phyloP scores from a whole-genome alignment of 2,329 filamentous ascomycete species.

The Podosphaera fusca region DNA sequence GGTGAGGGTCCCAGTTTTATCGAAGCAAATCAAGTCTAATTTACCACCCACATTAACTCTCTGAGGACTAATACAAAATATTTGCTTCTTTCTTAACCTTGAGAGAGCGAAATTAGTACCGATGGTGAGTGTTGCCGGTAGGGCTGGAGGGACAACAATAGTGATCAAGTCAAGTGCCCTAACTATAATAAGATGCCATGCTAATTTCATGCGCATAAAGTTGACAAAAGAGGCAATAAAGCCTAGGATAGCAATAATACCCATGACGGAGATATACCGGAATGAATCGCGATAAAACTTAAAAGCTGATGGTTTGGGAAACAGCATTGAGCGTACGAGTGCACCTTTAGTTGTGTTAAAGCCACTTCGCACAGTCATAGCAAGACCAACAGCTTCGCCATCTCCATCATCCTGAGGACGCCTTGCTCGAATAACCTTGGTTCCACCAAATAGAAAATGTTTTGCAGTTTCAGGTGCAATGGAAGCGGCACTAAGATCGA shows the following conservation, averaged over 20 bases:
- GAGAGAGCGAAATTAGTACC: conserved; percentile 86
- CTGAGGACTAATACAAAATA: conserved; percentile 95
- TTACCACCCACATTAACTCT: conserved; percentile 93
- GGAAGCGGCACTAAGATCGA: conserved; percentile 61
- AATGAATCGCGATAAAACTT: conserved; percentile 98
- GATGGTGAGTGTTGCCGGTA: conserved; percentile 87
- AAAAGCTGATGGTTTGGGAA: conserved; percentile 94
- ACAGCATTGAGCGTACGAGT: conserved; percentile 89
- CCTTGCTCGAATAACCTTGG: conserved; percentile 78
- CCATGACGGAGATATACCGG: conserved; percentile 95
- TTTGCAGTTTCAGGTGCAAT: conserved; percentile 65
- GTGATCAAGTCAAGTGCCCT: conserved; percentile 88
- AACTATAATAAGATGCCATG: conserved; percentile 78
- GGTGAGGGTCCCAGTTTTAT: conserved; percentile 95
- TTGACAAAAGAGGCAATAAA: conserved; percentile 86
- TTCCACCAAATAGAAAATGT: conserved; percentile 84
- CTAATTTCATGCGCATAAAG: conserved; percentile 62
- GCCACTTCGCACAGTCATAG: conserved; percentile 78
- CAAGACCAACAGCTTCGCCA: conserved; percentile 74
- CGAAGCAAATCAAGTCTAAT: conserved; percentile 87
- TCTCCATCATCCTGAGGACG: conserved; percentile 68
- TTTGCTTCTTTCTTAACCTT: conserved; percentile 66
- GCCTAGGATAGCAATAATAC: conserved; percentile 56
- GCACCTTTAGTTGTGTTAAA: conserved; percentile 97
- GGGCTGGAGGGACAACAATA: conserved; percentile 83